Conservation (phyloP, 2,329 filamentous ascomycete species). For the Penicillium sp. region DNA sequence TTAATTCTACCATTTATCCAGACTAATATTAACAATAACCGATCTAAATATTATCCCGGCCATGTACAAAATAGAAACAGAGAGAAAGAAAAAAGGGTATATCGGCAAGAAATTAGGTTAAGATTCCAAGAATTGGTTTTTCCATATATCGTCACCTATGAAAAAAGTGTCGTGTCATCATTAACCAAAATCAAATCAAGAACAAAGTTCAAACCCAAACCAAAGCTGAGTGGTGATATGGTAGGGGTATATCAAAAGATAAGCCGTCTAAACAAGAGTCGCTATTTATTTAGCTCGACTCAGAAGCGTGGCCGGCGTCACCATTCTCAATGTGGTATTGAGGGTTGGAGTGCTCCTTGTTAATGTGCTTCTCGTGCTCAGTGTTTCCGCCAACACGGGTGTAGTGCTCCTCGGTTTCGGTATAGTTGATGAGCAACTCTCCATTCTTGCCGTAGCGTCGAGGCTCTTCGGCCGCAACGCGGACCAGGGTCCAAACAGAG, state of each 20-base stretch:
- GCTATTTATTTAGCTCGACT: constrained; percentile 1
- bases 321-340: constrained; percentile 14
- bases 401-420: constrained; percentile 20
- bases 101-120: neutral
- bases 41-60: neutral
- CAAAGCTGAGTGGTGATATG: neutral
- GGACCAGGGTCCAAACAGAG: constrained; percentile 48
- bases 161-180: neutral
- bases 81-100: neutral
- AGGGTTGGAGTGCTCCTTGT: constrained; percentile 14
- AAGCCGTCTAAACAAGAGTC: neutral
- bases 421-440: constrained; percentile 47
- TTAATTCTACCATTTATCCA: neutral
- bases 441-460: constrained; percentile 57
- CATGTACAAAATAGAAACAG: neutral
- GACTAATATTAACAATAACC: neutral
- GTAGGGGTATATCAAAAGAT: neutral
- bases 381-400: constrained; percentile 11
- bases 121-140: neutral
- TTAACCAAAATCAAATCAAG: neutral
- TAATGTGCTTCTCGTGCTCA: neutral
- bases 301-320: constrained; percentile 1
- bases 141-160: neutral
- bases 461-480: constrained; percentile 49
- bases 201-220: neutral